Evolutionary conservation across 2,329 filamentous ascomycete genomes (phyloP), one percentile per base, ranked within the genome.

Genomic region (Calonectria pauciramosa): DNA sequence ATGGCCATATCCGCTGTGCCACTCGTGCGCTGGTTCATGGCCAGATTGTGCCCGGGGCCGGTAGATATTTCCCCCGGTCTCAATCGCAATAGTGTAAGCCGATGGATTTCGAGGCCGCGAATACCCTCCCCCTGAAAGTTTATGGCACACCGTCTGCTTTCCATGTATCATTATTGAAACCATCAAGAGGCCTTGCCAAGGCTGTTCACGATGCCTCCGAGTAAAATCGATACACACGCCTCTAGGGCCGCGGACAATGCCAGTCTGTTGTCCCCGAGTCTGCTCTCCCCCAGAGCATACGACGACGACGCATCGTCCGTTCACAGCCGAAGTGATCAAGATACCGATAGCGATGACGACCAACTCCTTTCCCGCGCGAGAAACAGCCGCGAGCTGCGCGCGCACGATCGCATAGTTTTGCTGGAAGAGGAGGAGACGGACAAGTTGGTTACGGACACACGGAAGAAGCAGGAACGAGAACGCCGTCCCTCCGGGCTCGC

Each of bases 261-360:
- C 66, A 90, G 89, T 59, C 88, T 94, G 63, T 90, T 94, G 60
- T 93, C 92, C 14, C 92, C 93, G 44, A 84, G 87, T 60, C 88
- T 94, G 65, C 90, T 94, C 56, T 93, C 92, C 16, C 92, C 93
- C 51, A 84, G 87, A 75, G 89, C 87, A 63, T 93, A 94, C 86
- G 93, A 94, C 78, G 92, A 93, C 80, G 94, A 95, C 83, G 92
- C 92, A 68, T 86, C 90, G 16, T 94, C 93, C 9, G 85, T 95
- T 52, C 90, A 92, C 80, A 92, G 89, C 80, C 90, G 90, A 76
- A 92, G 90, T 86, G 93, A 94, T 81, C 93, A 95, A 83, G 93
- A 95, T 82, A 93, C 92, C 72, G 94, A 95, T 82, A 94, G 92
- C 85, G 93, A 95, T 78, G 94, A 95, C 83, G 93, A 95, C 83